Conservation (phyloP, 2,329 filamentous ascomycete genomes). For the Lachnellula arida region DNA sequence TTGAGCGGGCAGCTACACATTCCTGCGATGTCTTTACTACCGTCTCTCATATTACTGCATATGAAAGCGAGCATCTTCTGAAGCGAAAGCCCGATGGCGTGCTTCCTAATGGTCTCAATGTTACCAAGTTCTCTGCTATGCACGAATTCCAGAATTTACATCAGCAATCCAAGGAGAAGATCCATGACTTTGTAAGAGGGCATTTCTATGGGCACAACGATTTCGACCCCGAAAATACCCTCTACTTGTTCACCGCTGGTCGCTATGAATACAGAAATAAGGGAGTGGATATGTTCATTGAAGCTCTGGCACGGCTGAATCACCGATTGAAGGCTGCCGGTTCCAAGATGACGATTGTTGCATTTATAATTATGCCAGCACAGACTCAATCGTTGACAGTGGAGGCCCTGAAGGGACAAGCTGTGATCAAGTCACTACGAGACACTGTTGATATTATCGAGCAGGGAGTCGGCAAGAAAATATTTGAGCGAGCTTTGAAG, state of each 20-base stretch:
- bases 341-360: constrained; percentile 90
- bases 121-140: constrained; percentile 96
- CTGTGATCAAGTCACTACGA: constrained; percentile 91
- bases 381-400: constrained; percentile 94
- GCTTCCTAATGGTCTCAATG: constrained; percentile 92
- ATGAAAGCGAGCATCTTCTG: constrained; percentile 93
- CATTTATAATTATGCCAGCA: constrained; percentile 98
- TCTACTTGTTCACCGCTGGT: constrained; percentile 96
- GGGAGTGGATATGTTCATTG: constrained; percentile 99
- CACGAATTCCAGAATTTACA: constrained; percentile 99
- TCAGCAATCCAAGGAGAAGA: constrained; percentile 94
- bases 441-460: constrained; percentile 94
- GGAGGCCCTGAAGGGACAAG: constrained; percentile 92
- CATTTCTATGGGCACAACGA: constrained; percentile 99
- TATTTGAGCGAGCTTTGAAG: constrained; percentile 89
- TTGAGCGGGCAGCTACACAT: constrained; percentile 90
- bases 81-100: constrained; percentile 98
- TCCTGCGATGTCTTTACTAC: constrained; percentile 96
- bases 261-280: constrained; percentile 98
- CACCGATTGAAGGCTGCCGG: constrained; percentile 81
- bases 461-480: constrained; percentile 82
- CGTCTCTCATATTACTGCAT: constrained; percentile 96
- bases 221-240: constrained; percentile 91
- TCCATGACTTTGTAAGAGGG: constrained; percentile 94
- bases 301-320: constrained; percentile 90